phyloP scores from a whole-genome alignment of 768 basidiomycete genomes.

The Pleurotus tuoliensis region DNA sequence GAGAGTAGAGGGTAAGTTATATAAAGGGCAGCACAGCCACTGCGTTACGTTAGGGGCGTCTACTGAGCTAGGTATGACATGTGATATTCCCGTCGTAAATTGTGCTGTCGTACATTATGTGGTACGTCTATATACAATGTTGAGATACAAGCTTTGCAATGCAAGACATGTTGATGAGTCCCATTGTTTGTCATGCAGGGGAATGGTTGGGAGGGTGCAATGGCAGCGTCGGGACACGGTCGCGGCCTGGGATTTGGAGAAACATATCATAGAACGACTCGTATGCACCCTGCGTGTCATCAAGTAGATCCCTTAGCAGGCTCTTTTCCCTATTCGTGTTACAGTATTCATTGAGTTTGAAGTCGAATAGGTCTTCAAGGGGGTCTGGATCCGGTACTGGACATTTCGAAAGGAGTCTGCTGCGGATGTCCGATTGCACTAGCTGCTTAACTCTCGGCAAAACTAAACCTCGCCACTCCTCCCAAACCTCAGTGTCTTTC shows the following conservation, averaged over 20 bases:
- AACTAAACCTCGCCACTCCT: background rate
- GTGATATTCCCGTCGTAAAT: no score
- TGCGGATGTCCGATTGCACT: background rate
- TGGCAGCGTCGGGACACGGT: no score
- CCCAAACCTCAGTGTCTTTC: conserved; percentile 3
- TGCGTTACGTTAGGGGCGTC: background rate
- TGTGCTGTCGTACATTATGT: no score
- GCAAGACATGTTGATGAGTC: no score
- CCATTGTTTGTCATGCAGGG: no score
- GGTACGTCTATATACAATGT: no score
- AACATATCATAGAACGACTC: conserved; percentile 2
- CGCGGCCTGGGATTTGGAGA: background rate
- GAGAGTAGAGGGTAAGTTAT: background rate
- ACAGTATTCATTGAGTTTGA: background rate
- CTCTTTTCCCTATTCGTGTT: background rate
- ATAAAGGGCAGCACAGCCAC: background rate
- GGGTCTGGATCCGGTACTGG: background rate
- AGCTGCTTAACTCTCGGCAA: background rate
- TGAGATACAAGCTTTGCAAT: no score
- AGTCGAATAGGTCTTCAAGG: background rate
- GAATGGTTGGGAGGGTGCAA: no score
- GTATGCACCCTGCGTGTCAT: conserved; percentile 1
- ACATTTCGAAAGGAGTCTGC: background rate
- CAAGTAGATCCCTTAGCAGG: background rate
- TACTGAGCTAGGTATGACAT: no score